Evolutionary conservation across 1,139 yeast genomes (phyloP), one percentile per base, ranked within the genome.

Genomic region (Yamadazyma atmosphaerica): DNA sequence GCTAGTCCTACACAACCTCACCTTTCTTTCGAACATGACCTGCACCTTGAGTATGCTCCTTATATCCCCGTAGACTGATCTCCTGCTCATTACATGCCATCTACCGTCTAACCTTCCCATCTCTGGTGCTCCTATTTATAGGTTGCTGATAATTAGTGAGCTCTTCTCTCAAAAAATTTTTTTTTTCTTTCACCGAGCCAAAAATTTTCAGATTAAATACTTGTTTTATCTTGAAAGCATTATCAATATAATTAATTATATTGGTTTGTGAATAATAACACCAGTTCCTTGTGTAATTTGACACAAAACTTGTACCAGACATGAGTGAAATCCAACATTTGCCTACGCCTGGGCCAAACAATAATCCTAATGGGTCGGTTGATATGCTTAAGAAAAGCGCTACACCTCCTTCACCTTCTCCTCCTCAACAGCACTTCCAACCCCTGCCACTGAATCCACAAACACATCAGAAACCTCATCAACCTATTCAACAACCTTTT

Each of bases 261-360:
- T n/a, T n/a, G n/a, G n/a, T n/a, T n/a, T n/a, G n/a, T n/a, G n/a
- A n/a, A n/a, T n/a, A n/a, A n/a, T n/a, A n/a, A n/a, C n/a, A n/a
- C n/a, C n/a, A n/a, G n/a, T n/a, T n/a, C n/a, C n/a, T n/a, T 21
- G 23, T 21, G 23, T 21, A 10, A 7, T 7, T n/a, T n/a, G n/a
- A n/a, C n/a, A n/a, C n/a, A n/a, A n/a, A n/a, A n/a, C n/a, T n/a
- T n/a, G n/a, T n/a, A n/a, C 16, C n/a, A 22, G 36, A 6, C 4
- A 63, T 63, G 68, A 62, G 67, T 48, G 68, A 62, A 49, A 63
- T 62, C 36, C 63, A 62, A 38, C 44, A 43, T 7, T 40, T 44
- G 28, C 48, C 45, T 13, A 19, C 35, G 27, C 33, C 23, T 15
- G 31, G 31, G 16, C 33, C 23, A n/a, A 30, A 30, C 19, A 15